Percentiles rank a stretch among this genome's conserved stretches.
Conservation (phyloP, 1,139 yeast genomes). For the Candida neerlandica region DNA sequence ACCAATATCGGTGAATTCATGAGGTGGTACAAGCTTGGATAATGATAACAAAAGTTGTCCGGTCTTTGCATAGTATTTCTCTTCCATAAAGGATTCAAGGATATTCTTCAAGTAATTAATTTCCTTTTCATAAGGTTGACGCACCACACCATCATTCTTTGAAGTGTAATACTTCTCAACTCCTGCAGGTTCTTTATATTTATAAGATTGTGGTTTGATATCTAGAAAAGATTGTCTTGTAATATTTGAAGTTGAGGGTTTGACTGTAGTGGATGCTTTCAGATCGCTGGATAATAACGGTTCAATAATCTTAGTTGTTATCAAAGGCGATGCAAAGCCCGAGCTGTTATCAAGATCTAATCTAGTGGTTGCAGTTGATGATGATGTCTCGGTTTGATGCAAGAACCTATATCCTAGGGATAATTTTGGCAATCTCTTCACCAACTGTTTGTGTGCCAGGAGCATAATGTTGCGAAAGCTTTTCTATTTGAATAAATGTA, state of each 20-base stretch:
- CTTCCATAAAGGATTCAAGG: constrained; percentile 38
- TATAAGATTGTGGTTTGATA: constrained; percentile 5
- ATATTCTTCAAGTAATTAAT: constrained; percentile 13
- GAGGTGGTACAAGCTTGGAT: constrained; percentile 39
- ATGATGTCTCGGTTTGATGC: not conserved
- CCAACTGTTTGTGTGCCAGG: not conserved
- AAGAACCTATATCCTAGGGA: not conserved
- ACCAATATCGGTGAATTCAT: constrained; percentile 36
- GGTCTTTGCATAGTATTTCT: constrained; percentile 73
- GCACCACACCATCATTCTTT: constrained; percentile 11
- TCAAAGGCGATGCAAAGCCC: not conserved
- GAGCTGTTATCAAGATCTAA: not conserved
- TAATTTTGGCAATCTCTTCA: not conserved
- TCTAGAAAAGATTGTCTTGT: constrained; percentile 9
- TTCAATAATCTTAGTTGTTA: not conserved
- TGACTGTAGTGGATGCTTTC: not conserved
- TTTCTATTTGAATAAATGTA: not conserved
- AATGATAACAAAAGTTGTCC: constrained; percentile 61
- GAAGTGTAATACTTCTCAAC: constrained; percentile 9
- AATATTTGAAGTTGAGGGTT: not conserved
- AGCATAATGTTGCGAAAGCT: not conserved
- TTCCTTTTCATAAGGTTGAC: constrained; percentile 14
- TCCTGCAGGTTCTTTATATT: constrained; percentile 2
- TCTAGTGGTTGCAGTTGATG: not conserved
- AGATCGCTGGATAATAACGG: not conserved